Conservation (phyloP, 2,329 filamentous ascomycete genomes). For the Penicillium glabrum region DNA sequence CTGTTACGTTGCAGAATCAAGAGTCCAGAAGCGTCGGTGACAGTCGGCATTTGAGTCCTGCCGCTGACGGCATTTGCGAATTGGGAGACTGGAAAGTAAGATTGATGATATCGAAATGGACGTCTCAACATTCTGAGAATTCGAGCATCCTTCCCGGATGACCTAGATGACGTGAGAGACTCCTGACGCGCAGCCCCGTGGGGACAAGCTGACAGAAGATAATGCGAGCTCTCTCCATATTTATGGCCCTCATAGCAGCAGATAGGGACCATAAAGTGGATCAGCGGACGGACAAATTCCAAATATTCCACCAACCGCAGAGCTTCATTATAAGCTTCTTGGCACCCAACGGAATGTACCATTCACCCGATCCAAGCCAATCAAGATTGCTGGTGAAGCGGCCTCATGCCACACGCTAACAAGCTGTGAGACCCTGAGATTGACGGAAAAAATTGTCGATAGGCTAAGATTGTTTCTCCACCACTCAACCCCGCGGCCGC, state of each 20-base stretch:
- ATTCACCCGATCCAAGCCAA: not conserved
- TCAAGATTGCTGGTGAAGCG: not conserved
- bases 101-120: not conserved
- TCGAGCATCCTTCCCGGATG: not conserved
- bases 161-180: not conserved
- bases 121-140: not conserved
- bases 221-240: constrained; percentile 1
- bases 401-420: not conserved
- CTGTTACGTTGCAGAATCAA: not conserved
- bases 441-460: not conserved
- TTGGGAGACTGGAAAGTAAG: not conserved
- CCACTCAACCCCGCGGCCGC: constrained; percentile 8
- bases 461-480: constrained; percentile 3
- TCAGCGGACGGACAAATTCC: constrained; percentile 12
- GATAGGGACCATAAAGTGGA: not conserved
- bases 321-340: not conserved
- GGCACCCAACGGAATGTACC: not conserved
- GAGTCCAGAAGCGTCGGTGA: not conserved
- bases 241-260: not conserved
- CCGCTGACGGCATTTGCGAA: constrained; percentile 7
- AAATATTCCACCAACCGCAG: constrained; percentile 16
- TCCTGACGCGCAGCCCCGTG: not conserved
- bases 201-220: not conserved
- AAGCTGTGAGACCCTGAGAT: not conserved
- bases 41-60: constrained; percentile 7